phyloP scores from a whole-genome alignment of 1,139 yeast species.

The Pichia sp. region DNA sequence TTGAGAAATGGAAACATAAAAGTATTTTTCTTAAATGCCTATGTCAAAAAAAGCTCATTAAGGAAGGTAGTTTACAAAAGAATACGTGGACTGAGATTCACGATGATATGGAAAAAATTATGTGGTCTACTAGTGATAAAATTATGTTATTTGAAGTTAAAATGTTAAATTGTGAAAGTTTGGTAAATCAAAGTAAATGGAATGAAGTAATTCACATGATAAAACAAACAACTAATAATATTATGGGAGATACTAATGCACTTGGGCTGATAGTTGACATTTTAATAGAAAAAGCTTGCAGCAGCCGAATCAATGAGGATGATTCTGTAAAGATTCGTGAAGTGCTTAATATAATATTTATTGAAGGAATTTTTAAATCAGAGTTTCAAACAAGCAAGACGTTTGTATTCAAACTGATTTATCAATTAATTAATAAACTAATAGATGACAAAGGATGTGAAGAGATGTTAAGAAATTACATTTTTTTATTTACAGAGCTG shows the following conservation, averaged over 20 bases:
- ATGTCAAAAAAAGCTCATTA: background rate
- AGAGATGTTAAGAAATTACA: too few species aligned
- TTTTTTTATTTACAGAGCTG: too few species aligned
- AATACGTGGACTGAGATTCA: slow-evolving; percentile 3
- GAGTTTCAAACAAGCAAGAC: background rate
- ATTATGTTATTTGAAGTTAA: slow-evolving; percentile 3
- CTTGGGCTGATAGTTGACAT: too few species aligned
- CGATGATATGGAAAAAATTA: slow-evolving; percentile 1
- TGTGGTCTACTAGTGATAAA: background rate
- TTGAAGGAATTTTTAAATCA: slow-evolving; percentile 3
- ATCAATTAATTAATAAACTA: slow-evolving; percentile 1
- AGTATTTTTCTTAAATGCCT: slow-evolving; percentile 3
- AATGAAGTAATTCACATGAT: slow-evolving; percentile 1
- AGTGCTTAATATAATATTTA: background rate
- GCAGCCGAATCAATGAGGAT: too few species aligned
- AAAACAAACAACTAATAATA: too few species aligned
- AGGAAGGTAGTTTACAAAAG: background rate
- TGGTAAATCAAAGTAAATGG: slow-evolving; percentile 11
- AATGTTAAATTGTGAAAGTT: slow-evolving; percentile 2
- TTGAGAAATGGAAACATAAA: slow-evolving; percentile 6
- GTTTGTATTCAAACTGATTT: slow-evolving; percentile 6
- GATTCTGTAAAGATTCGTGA: too few species aligned
- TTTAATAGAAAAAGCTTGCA: too few species aligned
- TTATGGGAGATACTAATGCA: too few species aligned
- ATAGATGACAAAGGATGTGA: background rate